phyloP scores from a whole-genome alignment of 1,139 yeast genomes.

The Pneumocystis sp. region DNA sequence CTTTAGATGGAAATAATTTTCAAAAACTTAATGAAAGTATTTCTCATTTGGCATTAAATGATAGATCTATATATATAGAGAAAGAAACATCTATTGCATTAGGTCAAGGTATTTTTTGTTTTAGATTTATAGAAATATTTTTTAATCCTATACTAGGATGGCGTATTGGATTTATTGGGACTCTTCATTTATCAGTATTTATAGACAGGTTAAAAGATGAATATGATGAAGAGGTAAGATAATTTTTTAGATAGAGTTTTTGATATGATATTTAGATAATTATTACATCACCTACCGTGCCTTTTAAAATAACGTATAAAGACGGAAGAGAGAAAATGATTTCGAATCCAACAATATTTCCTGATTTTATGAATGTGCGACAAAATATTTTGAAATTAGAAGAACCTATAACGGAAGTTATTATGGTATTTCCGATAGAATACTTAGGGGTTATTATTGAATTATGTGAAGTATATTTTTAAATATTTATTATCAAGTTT shows the following conservation, averaged over 20 bases:
- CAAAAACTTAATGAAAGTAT: slow-evolving; percentile 80
- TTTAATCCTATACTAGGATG: slow-evolving; percentile 39
- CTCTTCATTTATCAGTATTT: slow-evolving; percentile 88
- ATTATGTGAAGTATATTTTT: slow-evolving; percentile 45
- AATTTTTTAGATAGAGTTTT: not conserved
- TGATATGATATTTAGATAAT: slow-evolving; percentile 29
- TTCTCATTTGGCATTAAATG: slow-evolving; percentile 75
- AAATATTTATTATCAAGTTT: not conserved
- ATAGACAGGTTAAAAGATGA: slow-evolving; percentile 82
- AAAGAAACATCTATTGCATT: slow-evolving; percentile 87
- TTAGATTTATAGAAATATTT: not conserved
- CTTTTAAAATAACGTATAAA: slow-evolving; percentile 54
- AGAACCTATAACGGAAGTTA: slow-evolving; percentile 85
- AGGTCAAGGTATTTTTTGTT: slow-evolving; percentile 37
- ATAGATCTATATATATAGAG: slow-evolving; percentile 75
- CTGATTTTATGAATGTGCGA: slow-evolving; percentile 32
- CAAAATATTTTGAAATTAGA: slow-evolving; percentile 42
- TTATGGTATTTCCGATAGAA: slow-evolving; percentile 83
- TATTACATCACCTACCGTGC: slow-evolving; percentile 92
- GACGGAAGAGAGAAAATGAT: slow-evolving; percentile 53
- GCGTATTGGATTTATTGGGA: slow-evolving; percentile 90
- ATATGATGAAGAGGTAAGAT: slow-evolving; percentile 58
- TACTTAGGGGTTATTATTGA: slow-evolving; percentile 76
- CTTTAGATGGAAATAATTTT: slow-evolving; percentile 87
- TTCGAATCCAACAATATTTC: slow-evolving; percentile 87